Base-by-base conservation (phyloP, 495 filamentous ascomycete genomes). In the Parachaetomium inaequale region DNA sequence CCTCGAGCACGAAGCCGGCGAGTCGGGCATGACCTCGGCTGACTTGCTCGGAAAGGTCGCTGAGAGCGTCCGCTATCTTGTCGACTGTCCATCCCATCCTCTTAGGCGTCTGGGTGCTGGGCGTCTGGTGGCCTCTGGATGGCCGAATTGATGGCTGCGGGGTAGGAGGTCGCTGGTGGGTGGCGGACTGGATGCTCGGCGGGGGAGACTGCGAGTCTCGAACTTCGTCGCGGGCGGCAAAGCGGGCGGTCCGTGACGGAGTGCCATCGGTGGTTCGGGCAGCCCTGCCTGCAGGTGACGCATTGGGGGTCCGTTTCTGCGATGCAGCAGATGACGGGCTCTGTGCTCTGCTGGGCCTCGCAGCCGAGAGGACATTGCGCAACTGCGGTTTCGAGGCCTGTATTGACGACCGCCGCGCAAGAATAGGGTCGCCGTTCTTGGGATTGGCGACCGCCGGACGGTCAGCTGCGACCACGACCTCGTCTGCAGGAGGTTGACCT, bases 21-120 rank as follows among this genome's bases (percentile, higher is more conserved):
- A 79, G 75, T 3, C 68, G 70, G 2, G 74, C 66, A 40, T 76
- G 76, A n/a, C 74, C 74, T 12, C 67, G 59, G 42, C 67, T 62
- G 12, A 80, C 73, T 23, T 75, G 65, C 7, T 65, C 63, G 10
- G 67, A 64, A 38, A 74, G 72, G 3, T 58, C 43, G 32, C 57
- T 61, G 29, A 81, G 66, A 15, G 62, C 59, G 7, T 45, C 55
- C 43, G 70, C 76, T 21, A 80, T 68, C 43, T 72, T 73, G 1
- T 72, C 71, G 6, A 71, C 64, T 0, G 69, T 74, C 72, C 74
- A 77, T 7, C 73, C 70, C n/a, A 58, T n/a, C 32, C 66, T 69
- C 55, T 66, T 75, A 4, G 77, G 72, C 0, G 72, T 75, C 29
- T 74, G 68, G 23, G 29, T 54, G 42, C 63, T 72, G 6, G 73